Evolutionary conservation across 140 eudicot species (phyloP), one percentile per base, ranked within the genome.

Genomic region (Stevia rebaudiana): DNA sequence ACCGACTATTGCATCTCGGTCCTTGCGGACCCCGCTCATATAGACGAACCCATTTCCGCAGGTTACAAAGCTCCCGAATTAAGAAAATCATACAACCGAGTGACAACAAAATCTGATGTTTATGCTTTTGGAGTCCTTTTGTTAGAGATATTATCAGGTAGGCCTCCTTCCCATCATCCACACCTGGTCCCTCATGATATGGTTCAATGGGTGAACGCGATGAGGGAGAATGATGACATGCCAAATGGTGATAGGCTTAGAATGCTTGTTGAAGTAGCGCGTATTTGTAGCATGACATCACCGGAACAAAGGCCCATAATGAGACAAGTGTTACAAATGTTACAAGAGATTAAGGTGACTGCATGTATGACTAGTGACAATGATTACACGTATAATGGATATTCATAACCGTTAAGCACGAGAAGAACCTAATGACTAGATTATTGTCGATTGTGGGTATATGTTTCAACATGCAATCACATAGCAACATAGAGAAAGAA

Each of bases 241-340:
- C 81, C 74, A 21, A 88, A 83, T 23, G 97, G 86, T 61, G 75
- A 75, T 40, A 53, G 86, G 73, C 95, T 89, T 0, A 68, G 79
- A 23, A 83, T 83, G 97, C 86, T 89, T 16, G 86, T 89, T 43
- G 91, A 85, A 66, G 81, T 89, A 11, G 95, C 97, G 10, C 78
- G 76, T 31, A 57, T 85, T 42, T 89, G 97, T 77, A 85, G 91
- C 74, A 48, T 81, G 78, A 79, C 90, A 2, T 86, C 97, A 24
- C 95, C 95, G 0, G 97, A 89, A 67, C 97, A 89, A 44, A 81
- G 97, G 74, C 97, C 97, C 12, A 54, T 81, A 4, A 88, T 88
- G 95, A 73, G 90, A 62, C 95, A 88, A 48, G 95, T 86, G 25
- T 62, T 88, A 75, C 83, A 83, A 72, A 88, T 85, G 95, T 78